Base-by-base conservation (phyloP, 192 early-diverging fungal genomes). In the Phlyctochytrium arcticum region DNA sequence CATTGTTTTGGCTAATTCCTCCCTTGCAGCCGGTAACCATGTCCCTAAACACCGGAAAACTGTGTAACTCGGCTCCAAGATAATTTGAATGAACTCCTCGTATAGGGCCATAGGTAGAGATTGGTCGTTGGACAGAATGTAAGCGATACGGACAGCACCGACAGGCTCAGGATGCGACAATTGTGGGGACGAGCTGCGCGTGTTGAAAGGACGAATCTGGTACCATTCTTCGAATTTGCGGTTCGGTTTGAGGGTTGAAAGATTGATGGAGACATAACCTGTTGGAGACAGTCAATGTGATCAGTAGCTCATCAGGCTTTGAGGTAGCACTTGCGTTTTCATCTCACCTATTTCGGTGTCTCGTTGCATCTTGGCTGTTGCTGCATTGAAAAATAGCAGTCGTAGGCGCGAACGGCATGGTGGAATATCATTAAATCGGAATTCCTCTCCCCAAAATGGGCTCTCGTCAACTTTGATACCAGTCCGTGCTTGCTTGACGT, bases 401-500 rank as follows among this genome's bases (percentile, higher is more conserved):
- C 60, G 33, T 24, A 80, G 33, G 9, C 60, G 46, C 3, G 48
- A 54, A 10, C 37, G 54, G 63, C 73, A 69, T 30, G 75, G 79
- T 4, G 70, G 57, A 36, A 80, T 67, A 30, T 73, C 72, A 35
- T 64, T 73, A 48, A 73, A 68, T 19, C 44, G 36, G 39, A 77
- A 80, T 12, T 65, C 65, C 48, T 80, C 79, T 15, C 75, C 75
- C 79, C 79, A 80, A 62, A 80, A 78, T 10, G 75, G 74, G 19
- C 61, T 29, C 8, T 78, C 73, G 3, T 65, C 75, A 21, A 30
- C 35, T 49, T 73, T 72, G 7, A 64, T 53, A n/a, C 56, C 50
- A 3, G 72, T 78, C 24, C 63, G 48, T 10, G 79, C 79, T 27
- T 76, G 70, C 33, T 75, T 78, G 37, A 78, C 39, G 39, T 78